Conservation (phyloP, 1,284 basidiomycete genomes). For the Termitomyces sp. region DNA sequence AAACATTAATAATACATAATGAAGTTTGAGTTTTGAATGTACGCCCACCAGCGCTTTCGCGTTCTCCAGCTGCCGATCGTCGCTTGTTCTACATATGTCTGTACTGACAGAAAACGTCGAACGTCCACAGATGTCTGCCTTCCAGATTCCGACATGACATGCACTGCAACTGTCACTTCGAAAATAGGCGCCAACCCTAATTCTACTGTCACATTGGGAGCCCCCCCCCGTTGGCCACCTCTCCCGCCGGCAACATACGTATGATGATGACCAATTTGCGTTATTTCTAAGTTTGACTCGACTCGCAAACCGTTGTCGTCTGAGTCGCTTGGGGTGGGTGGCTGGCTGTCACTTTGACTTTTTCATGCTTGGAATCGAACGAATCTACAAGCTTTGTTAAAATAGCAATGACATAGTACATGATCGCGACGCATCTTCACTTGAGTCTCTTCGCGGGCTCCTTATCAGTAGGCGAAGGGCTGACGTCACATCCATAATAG, state of each 20-base stretch:
- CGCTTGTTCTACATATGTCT: not conserved
- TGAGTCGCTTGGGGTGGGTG: not conserved
- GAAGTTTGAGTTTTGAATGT: not conserved
- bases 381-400: not conserved
- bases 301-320: not conserved
- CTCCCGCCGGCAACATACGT: constrained; percentile 5
- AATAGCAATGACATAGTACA: not conserved
- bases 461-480: not conserved
- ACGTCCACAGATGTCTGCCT: not conserved
- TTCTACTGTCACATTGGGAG: constrained; percentile 3
- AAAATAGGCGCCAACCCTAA: constrained; percentile 7
- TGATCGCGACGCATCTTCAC: not conserved
- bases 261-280: not conserved
- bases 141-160: constrained; percentile 8
- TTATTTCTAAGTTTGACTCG: constrained; percentile 6
- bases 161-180: constrained; percentile 2
- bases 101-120: constrained; percentile 9
- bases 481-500: not conserved
- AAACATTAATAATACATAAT: not conserved
- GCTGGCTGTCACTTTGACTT: constrained; percentile 1
- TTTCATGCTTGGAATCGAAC: not conserved
- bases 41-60: not conserved
- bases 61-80: not conserved
- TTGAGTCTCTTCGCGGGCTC: not conserved
- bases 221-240: not conserved